Percentiles rank a stretch among this genome's conserved stretches.
Evolutionary conservation across 805 yeast genomes (phyloP).

Genomic region (Yamadazyma laniorum): DNA sequence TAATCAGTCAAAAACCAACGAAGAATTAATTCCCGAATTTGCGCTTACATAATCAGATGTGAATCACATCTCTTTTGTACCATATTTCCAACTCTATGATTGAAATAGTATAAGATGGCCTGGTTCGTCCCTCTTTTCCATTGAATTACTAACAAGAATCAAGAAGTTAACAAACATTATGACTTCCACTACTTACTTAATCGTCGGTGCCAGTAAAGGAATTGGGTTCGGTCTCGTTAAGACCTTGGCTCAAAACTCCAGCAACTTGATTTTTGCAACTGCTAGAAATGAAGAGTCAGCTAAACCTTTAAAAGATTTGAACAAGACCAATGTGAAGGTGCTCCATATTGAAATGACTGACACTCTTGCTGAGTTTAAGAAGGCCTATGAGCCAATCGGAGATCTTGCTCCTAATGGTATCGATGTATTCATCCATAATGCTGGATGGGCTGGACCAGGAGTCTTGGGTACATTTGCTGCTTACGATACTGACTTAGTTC

Average conservation of each 20-base stretch:
- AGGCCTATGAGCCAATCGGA: constrained; percentile 7
- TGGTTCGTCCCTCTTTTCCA: too few relatives aligned
- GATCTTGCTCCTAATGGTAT: constrained; percentile 13
- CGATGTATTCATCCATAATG: constrained; percentile 21
- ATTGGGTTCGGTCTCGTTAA: constrained; percentile 32
- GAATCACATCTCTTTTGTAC: too few relatives aligned
- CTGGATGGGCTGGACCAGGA: too few relatives aligned
- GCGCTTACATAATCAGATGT: too few relatives aligned
- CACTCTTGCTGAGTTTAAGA: background rate
- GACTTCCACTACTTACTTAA: constrained; percentile 13
- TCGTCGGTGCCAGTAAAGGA: constrained; percentile 43
- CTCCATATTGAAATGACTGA: constrained; percentile 8
- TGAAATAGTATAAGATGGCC: too few relatives aligned
- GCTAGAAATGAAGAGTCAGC: constrained; percentile 28
- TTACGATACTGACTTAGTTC: constrained; percentile 7
- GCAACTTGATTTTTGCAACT: constrained; percentile 39
- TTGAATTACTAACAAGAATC: too few relatives aligned
- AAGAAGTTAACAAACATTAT: too few relatives aligned
- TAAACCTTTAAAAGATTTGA: constrained; percentile 14
- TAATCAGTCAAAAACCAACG: too few relatives aligned
- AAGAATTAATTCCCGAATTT: too few relatives aligned
- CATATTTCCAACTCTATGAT: too few relatives aligned
- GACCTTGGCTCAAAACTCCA: constrained; percentile 19
- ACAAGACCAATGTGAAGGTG: constrained; percentile 5
- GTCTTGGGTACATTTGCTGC: background rate